Conservation (phyloP, 1,284 basidiomycete species). For the Cystobasidium pallidum region DNA sequence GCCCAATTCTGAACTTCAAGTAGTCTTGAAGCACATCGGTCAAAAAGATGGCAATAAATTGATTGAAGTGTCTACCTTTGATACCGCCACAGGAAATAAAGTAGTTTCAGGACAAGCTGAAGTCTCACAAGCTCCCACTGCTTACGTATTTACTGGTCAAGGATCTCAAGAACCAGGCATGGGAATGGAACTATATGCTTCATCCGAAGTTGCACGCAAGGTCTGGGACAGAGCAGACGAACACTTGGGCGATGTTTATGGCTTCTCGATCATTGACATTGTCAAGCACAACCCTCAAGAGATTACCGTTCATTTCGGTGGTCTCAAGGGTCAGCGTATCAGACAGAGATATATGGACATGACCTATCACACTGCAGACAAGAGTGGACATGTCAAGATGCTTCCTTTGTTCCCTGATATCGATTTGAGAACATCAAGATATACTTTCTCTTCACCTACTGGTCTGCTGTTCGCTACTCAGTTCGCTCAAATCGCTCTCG, state of each 20-base stretch:
- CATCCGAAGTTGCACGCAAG: constrained; percentile 86
- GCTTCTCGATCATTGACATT: constrained; percentile 97
- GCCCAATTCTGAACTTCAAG: constrained; percentile 85
- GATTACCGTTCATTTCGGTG: constrained; percentile 98
- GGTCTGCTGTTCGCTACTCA: constrained; percentile 96
- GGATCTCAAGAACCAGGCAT: constrained; percentile 98
- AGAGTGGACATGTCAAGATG: constrained; percentile 90
- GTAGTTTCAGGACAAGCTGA: constrained; percentile 90
- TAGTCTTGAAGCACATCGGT: constrained; percentile 84
- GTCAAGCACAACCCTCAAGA: constrained; percentile 66
- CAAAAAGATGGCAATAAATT: constrained; percentile 93
- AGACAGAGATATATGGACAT: constrained; percentile 99
- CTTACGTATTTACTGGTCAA: constrained; percentile 98
- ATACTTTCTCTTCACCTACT: constrained; percentile 94
- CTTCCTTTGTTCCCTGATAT: constrained; percentile 86
- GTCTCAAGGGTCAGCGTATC: constrained; percentile 96
- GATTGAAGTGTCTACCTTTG: constrained; percentile 85
- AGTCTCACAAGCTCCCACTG: constrained; percentile 87
- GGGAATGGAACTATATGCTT: constrained; percentile 98
- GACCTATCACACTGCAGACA: constrained; percentile 93
- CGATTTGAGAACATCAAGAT: constrained; percentile 82
- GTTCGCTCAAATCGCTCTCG: constrained; percentile 96
- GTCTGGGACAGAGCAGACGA: constrained; percentile 97
- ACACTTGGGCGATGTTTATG: constrained; percentile 90
- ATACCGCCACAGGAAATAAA: constrained; percentile 77